Base-by-base conservation (phyloP, 768 basidiomycete genomes). In the Coprinopsis sp. region DNA sequence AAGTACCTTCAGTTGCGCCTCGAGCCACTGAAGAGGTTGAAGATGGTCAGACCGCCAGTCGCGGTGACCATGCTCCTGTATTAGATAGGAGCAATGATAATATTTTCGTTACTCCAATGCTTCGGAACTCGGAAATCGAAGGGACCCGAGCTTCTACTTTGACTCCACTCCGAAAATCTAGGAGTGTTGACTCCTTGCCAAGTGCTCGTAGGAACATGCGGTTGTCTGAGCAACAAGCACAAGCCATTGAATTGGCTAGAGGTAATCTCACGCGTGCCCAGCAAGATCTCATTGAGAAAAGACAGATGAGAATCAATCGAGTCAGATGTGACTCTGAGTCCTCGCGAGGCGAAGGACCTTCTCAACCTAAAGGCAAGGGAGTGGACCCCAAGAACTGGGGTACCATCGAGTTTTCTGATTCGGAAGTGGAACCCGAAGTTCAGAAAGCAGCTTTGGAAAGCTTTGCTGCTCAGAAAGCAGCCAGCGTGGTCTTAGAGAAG, bases 381-480 rank as follows among this genome's bases (percentile, higher is more conserved):
- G 33, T 50, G n/a, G 52, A 53, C n/a, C 52, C 49, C 27, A n/a
- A 41, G 33, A 38, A 53, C 7, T 53, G 52, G 52, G 52, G 52
- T 23, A 27, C 22, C 4, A 1, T 27, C 3, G 8, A n/a, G 1
- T 11, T 50, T 0, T 12, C 23, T 21, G 12, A 13, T 1, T 27
- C 18, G 3, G 41, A 44, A 2, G 6, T 48, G 1, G 46, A 51
- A 21, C 19, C 33, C n/a, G 47, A 14, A 3, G 29, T 22, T 12
- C 47, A 48, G 27, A 13, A 37, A 27, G 24, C 39, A 23, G 2
- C 7, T 24, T 40, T 11, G 12, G 7, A 40, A 40, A 24, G 10
- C n/a, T 6, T 27, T 21, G 12, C 12, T 16, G 16, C 12, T 40
- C 19, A 40, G 16, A 21, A 37, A 37, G 36, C 11, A 18, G 12